Evolutionary conservation across 495 filamentous ascomycete species (phyloP), one percentile per base, ranked within the genome.

Genomic region (Aspergillus olivimuriae): DNA sequence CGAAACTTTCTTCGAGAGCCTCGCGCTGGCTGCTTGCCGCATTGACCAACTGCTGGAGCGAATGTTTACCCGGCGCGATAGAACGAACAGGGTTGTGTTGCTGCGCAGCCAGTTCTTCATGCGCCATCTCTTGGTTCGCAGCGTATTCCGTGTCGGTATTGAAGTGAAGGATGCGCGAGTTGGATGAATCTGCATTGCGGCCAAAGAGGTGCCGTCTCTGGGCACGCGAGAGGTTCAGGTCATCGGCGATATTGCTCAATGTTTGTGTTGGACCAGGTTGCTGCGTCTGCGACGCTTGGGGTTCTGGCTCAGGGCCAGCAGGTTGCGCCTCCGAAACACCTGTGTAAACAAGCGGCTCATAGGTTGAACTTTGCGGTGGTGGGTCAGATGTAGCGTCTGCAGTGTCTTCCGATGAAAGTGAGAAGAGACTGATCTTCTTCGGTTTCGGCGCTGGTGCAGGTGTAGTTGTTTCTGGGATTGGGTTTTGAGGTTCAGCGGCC

Each of bases 41-140:
- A 65, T 78, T 87, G 52, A 96, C 84, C 60, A 96, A 69, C 66
- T 94, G 88, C 53, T 84, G 81, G 57, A 96, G 70, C 37, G 77
- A 87, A 61, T 94, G 87, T 65, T 95, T 94, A 37, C 87, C 89
- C 1, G 87, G 81, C n/a, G 83, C 81, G 56, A 96, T 86, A 4
- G 84, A 68, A 45, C 86, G 80, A 17, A 96, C 83, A 2, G 89
- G 86, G 48, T 90, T 89, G 56, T 91, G 87, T 44, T 79, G 78
- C 10, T 76, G 60, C 11, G 81, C 78, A 2, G 89, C 80, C 23
- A 92, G 62, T 18, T 73, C 64, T 10, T 68, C 64, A 32, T 57
- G 52, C 6, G 58, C 50, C 41, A 64, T 31, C 37, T 67, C 68
- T 62, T 91, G 82, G 62, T 96, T 96, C 43, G 82, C 75, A 12